Conservation (phyloP, 148 eudicot species). For the Rhododendron ovatum region DNA sequence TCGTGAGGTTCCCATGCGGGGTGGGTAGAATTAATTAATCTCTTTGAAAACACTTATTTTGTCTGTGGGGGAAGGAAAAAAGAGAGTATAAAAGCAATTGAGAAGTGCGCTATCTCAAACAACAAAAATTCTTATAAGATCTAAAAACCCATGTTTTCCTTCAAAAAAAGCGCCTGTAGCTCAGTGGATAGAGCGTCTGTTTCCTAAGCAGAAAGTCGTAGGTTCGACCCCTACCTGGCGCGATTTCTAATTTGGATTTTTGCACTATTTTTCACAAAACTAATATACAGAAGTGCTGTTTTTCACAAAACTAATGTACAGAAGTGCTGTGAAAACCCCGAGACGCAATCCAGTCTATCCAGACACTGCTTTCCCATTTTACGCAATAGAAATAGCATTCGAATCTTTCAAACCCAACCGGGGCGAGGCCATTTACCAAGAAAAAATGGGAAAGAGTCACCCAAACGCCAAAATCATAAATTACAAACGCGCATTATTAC, state of each 20-base stretch:
- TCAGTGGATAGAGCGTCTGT: constrained; percentile 1
- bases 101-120: too few relatives aligned
- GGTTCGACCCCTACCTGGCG: constrained; percentile 3
- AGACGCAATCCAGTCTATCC: background rate
- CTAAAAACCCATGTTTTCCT: too few relatives aligned
- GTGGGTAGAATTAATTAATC: too few relatives aligned
- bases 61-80: too few relatives aligned
- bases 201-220: constrained; percentile 6
- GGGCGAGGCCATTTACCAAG: background rate
- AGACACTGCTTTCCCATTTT: background rate
- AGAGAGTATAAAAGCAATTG: too few relatives aligned
- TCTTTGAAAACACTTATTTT: background rate
- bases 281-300: too few relatives aligned
- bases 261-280: too few relatives aligned
- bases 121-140: too few relatives aligned
- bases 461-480: background rate
- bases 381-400: background rate
- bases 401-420: background rate
- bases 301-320: too few relatives aligned
- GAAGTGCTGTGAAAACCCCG: too few relatives aligned
- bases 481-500: background rate
- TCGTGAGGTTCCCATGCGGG: too few relatives aligned
- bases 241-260: too few relatives aligned
- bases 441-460: background rate
- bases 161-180: background rate